phyloP scores from a whole-genome alignment of 305 asterid species.

The Solanum hybrid region DNA sequence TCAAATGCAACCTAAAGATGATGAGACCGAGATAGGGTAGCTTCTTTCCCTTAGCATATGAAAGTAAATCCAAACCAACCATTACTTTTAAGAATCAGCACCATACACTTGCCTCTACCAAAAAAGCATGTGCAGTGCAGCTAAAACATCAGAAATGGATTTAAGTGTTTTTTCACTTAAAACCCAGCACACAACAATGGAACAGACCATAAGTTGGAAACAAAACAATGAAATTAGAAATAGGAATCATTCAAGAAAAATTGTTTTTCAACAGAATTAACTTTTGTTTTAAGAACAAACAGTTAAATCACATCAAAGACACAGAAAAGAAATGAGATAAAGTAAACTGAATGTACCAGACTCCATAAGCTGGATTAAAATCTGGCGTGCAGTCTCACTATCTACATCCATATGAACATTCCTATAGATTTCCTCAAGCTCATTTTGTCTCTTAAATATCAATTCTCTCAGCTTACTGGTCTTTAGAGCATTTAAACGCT shows the following conservation, averaged over 20 bases:
- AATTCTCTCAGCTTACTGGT: conserved; percentile 64
- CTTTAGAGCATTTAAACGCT: conserved; percentile 44
- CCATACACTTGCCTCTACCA: neutral
- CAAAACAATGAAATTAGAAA: neutral
- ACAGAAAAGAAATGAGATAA: neutral
- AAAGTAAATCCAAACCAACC: conserved; percentile 1
- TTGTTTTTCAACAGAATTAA: neutral
- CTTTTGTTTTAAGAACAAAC: neutral
- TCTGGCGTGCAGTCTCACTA: conserved; percentile 36
- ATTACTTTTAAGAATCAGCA: neutral
- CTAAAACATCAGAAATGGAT: neutral
- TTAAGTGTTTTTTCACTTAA: neutral
- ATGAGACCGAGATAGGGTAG: neutral
- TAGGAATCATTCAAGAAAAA: neutral
- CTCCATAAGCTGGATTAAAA: conserved; percentile 35
- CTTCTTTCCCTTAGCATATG: neutral
- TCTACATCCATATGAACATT: conserved; percentile 62
- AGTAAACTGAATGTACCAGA: conserved; percentile 35
- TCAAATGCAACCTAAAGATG: neutral
- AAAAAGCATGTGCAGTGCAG: neutral
- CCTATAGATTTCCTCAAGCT: conserved; percentile 56
- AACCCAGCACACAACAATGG: neutral
- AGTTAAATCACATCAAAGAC: neutral
- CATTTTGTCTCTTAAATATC: conserved; percentile 57
- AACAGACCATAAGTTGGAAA: neutral